A percentile compares a stretch with the other conserved stretches of the same genome.
These are phyloP conservation scores for Kazachstania viticola DNA, from an alignment of 805 yeast genomes.

Conservation along the genomic window DNA sequence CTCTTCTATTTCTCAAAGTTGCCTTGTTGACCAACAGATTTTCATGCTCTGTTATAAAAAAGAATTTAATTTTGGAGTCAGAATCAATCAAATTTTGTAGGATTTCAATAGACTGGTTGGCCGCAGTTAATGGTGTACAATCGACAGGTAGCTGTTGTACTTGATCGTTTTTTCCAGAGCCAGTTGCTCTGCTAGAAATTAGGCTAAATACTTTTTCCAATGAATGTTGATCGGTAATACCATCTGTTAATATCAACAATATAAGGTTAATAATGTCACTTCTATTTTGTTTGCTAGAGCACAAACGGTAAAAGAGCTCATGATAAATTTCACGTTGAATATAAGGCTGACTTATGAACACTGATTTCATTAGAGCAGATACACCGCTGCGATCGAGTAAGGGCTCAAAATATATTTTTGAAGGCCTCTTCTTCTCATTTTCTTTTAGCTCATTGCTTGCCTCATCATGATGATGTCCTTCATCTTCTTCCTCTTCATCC, in stretches of 20 bases:
- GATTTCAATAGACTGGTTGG: constrained; percentile 67
- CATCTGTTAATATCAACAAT: constrained; percentile 63
- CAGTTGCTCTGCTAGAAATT: constrained; percentile 39
- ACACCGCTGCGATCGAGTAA: constrained; percentile 67
- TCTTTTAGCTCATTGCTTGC: background rate
- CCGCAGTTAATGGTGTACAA: constrained; percentile 58
- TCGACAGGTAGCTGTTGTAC: constrained; percentile 38
- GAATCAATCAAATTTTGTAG: constrained; percentile 58
- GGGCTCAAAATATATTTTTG: constrained; percentile 39
- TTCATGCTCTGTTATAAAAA: constrained; percentile 71
- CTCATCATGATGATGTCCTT: constrained; percentile 1
- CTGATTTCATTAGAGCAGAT: constrained; percentile 55
- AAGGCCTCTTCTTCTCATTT: constrained; percentile 8
- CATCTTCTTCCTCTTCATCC: constrained; percentile 7
- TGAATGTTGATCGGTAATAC: constrained; percentile 47
- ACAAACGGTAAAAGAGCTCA: constrained; percentile 52
- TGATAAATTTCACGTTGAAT: constrained; percentile 51
- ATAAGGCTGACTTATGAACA: constrained; percentile 63
- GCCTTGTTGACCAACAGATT: constrained; percentile 29
- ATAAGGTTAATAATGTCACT: constrained; percentile 60
- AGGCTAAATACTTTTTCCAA: constrained; percentile 52
- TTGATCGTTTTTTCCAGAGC: constrained; percentile 7
- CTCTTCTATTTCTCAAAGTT: constrained; percentile 26
- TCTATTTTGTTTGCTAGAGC: constrained; percentile 69
- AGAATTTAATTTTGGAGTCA: constrained; percentile 57